phyloP scores from a whole-genome alignment of 805 yeast genomes.

The Ascoidea asiatica region DNA sequence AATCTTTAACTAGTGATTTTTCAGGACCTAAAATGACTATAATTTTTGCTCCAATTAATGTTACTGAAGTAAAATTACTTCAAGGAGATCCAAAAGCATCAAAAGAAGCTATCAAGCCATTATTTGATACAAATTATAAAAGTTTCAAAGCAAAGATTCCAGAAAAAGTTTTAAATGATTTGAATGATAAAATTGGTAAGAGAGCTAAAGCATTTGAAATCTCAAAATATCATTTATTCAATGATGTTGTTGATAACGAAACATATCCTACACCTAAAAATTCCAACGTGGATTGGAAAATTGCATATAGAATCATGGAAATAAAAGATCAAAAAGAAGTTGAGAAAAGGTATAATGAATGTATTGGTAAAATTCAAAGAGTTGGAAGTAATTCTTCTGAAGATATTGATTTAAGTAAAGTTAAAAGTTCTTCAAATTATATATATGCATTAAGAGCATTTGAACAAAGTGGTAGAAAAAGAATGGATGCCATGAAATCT shows the following conservation, averaged over 20 bases:
- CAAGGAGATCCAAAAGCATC: background rate
- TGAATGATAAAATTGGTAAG: constrained; percentile 12
- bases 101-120: background rate
- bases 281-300: constrained; percentile 21
- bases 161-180: constrained; percentile 11
- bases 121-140: constrained; percentile 4
- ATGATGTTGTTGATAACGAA: constrained; percentile 13
- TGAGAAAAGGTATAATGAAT: constrained; percentile 11
- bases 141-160: constrained; percentile 11
- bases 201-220: constrained; percentile 23
- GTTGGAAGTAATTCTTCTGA: constrained; percentile 1
- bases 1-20: background rate
- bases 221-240: constrained; percentile 19
- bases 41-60: constrained; percentile 20
- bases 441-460: constrained; percentile 1
- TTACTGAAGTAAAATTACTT: background rate
- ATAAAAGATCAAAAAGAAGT: constrained; percentile 13
- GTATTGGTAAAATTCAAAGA: constrained; percentile 13
- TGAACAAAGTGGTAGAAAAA: constrained; percentile 3
- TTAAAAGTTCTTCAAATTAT: background rate
- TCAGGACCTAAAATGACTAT: constrained; percentile 17
- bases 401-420: background rate
- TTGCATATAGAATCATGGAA: constrained; percentile 16
- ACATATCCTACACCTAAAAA: constrained; percentile 15
- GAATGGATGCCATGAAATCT: background rate